A percentile compares a stretch with the other conserved stretches of the same genome.
Evolutionary conservation across 1,139 yeast species (phyloP).

Genomic region (Magnusiomyces tetraspermus): DNA sequence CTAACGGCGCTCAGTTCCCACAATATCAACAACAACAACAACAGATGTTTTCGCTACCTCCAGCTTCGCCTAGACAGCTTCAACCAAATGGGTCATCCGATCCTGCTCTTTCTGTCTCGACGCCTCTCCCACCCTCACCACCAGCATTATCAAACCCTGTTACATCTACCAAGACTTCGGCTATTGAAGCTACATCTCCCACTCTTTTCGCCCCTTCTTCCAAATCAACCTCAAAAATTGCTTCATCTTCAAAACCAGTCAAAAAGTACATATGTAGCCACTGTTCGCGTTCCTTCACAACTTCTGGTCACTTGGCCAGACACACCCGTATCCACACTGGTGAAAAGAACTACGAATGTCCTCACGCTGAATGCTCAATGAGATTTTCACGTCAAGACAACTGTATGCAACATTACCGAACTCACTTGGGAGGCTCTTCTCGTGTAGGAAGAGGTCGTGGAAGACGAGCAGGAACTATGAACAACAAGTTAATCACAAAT

Average conservation of each 20-base stretch:
- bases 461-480: slow-evolving; percentile 34
- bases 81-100: too few relatives aligned
- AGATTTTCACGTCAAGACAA: slow-evolving; percentile 87
- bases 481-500: slow-evolving; percentile 1
- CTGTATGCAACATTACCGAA: slow-evolving; percentile 85
- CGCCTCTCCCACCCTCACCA: slow-evolving; percentile 1
- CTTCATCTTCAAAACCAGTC: too few relatives aligned
- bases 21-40: slow-evolving; percentile 6
- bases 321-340: slow-evolving; percentile 88
- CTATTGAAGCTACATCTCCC: too few relatives aligned
- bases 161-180: too few relatives aligned
- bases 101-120: too few relatives aligned
- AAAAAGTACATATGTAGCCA: slow-evolving; percentile 49
- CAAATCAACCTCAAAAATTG: too few relatives aligned
- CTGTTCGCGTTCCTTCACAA: slow-evolving; percentile 63
- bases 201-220: too few relatives aligned
- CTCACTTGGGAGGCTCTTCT: slow-evolving; percentile 52
- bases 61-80: too few relatives aligned
- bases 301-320: slow-evolving; percentile 74
- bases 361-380: slow-evolving; percentile 74
- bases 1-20: too few relatives aligned
- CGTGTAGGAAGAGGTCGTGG: too few relatives aligned
- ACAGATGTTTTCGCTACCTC: neutral
- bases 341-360: slow-evolving; percentile 76
- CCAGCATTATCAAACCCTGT: slow-evolving; percentile 13